phyloP scores from a whole-genome alignment of 352 stramenopile genomes.

The Globisporangium paroecandrum region DNA sequence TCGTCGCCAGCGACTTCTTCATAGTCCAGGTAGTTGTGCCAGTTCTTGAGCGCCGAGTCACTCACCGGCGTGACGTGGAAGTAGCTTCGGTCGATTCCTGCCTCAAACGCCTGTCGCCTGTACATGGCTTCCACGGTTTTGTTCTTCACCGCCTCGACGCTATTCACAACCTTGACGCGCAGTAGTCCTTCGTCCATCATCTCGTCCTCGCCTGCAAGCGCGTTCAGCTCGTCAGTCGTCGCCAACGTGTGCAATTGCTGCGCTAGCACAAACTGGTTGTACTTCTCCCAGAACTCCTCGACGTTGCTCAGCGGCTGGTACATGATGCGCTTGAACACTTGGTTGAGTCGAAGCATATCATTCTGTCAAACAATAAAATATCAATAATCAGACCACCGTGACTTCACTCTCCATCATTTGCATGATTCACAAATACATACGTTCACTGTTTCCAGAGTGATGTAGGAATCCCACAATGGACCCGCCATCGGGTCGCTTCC shows the following conservation, averaged over 20 bases:
- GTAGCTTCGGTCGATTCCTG: constrained; percentile 75
- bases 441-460: constrained; percentile 74
- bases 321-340: constrained; percentile 81
- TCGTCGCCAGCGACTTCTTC: constrained; percentile 57
- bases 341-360: constrained; percentile 74
- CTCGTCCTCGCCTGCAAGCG: constrained; percentile 50
- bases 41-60: constrained; percentile 69
- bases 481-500: constrained; percentile 63
- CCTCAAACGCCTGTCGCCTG: constrained; percentile 66
- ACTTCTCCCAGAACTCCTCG: constrained; percentile 84
- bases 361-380: constrained; percentile 36
- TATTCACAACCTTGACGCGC: constrained; percentile 82
- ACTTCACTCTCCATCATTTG: not conserved
- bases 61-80: constrained; percentile 76
- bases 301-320: constrained; percentile 67
- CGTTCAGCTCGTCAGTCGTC: constrained; percentile 58
- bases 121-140: constrained; percentile 60
- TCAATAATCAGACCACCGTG: not conserved
- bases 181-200: constrained; percentile 77
- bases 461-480: constrained; percentile 76
- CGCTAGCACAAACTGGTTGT: constrained; percentile 80
- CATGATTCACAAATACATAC: constrained; percentile 24
- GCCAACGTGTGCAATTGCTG: constrained; percentile 63
- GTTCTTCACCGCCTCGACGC: constrained; percentile 69
- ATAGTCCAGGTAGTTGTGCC: constrained; percentile 77